A percentile compares a stretch with the other conserved stretches of the same genome.
Evolutionary conservation across 495 filamentous ascomycete genomes (phyloP).

Genomic region (Neurospora sp.): DNA sequence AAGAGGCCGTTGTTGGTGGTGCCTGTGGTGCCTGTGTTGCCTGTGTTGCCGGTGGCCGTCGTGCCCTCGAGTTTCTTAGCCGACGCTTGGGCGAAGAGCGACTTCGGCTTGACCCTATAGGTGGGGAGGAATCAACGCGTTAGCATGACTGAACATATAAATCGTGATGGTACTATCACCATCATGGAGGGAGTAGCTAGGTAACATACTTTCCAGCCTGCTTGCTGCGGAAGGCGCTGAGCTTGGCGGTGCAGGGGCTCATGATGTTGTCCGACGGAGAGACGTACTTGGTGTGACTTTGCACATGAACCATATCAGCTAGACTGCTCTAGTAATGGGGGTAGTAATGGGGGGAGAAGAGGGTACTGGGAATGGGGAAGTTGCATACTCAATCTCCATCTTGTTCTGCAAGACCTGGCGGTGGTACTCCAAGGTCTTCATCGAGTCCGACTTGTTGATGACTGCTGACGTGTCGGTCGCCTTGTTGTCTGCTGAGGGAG

Average conservation of each 20-base stretch:
- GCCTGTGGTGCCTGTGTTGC: neutral
- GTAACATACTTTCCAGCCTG: constrained; percentile 56
- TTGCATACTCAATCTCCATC: constrained; percentile 53
- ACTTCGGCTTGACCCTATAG: constrained; percentile 49
- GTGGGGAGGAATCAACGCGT: neutral
- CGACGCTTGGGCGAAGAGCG: constrained; percentile 52
- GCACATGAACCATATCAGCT: neutral
- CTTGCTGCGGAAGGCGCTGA: constrained; percentile 75
- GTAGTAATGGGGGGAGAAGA: neutral
- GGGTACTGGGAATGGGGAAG: neutral
- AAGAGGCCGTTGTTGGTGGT: neutral
- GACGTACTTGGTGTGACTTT: constrained; percentile 56
- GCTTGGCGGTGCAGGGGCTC: constrained; percentile 87
- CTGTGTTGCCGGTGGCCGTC: constrained; percentile 14
- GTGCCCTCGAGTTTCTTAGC: constrained; percentile 42
- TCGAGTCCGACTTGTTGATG: constrained; percentile 28
- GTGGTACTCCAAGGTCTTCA: constrained; percentile 69
- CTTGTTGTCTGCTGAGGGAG: constrained; percentile 10
- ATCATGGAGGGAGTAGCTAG: neutral
- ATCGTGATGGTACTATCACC: neutral
- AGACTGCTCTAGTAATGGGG: neutral
- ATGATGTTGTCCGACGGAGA: constrained; percentile 90
- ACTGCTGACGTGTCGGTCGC: constrained; percentile 14
- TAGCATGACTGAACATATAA: neutral
- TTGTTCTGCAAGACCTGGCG: constrained; percentile 65